Evolutionary conservation across 1,139 yeast genomes (phyloP), one percentile per base, ranked within the genome.

Genomic region (Debaryomycetaceae sp.): DNA sequence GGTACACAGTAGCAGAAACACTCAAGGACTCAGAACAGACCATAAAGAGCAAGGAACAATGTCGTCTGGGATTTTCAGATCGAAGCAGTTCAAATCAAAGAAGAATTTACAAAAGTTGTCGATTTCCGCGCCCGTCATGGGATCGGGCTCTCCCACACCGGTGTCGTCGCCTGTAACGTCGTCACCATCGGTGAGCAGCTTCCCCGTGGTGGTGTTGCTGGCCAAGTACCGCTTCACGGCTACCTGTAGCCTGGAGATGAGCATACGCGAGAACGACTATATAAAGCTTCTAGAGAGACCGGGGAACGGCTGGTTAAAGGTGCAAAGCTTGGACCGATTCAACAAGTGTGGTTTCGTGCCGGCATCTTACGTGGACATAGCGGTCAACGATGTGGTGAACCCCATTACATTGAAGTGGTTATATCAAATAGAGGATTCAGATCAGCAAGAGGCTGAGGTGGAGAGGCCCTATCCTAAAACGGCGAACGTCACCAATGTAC

Each of bases 261-360:
- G 61, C 31, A 58, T 68, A 2, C 47, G 49, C 7, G 54, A 64
- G 33, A 68, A 69, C 7, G 70, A 66, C 42, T 64, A 63, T 38
- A 49, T 68, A 31, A 66, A 64, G 46, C 56, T 70, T 23, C 42
- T 70, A 24, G 65, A 67, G 39, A 55, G 66, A 36, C 64, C 65
- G 1, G 69, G 70, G 5, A 64, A 66, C 48, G 75, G 74, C 5
- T 70, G 75, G 75, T 49, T 70, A 6, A 50, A 59, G 42, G 75
- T 69, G 34, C 60, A 65, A 47, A 56, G 55, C 39, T 54, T 70
- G 37, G 72, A 68, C 40, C 54, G 59, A 42, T 49, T 59, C n/a
- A 47, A 53, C 6, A 48, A 50, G 7, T 58, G 60, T 3, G 75
- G 75, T 0, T 49, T 68, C 27, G 66, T 69, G 4, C 74, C 75